A percentile compares a stretch with the other conserved stretches of the same genome.
Conservation (phyloP, 306 rosid genomes). For the Comarum palustre region DNA sequence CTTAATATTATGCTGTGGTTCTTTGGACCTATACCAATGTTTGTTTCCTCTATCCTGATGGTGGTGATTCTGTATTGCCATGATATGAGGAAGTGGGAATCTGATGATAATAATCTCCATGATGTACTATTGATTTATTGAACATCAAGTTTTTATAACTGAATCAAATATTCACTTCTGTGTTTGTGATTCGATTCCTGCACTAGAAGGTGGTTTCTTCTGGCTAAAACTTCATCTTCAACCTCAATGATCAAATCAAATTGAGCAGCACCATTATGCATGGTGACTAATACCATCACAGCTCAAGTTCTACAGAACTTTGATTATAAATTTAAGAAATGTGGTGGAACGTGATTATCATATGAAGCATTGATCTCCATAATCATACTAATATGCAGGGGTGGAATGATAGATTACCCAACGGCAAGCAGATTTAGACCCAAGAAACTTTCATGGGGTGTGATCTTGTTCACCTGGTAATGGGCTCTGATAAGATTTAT, state of each 20-base stretch:
- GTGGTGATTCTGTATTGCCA: slow-evolving; percentile 47
- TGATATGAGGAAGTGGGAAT: slow-evolving; percentile 30
- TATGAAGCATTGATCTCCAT: neutral
- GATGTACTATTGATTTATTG: neutral
- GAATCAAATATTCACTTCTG: neutral
- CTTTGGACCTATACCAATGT: slow-evolving; percentile 80
- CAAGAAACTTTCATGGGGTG: neutral
- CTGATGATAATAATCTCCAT: neutral
- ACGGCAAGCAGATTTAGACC: neutral
- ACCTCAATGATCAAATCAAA: neutral
- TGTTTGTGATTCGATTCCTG: neutral
- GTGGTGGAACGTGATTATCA: neutral
- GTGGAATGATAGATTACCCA: neutral
- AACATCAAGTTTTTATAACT: neutral
- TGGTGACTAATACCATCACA: neutral
- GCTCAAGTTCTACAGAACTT: neutral
- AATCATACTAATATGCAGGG: neutral
- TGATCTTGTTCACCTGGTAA: neutral
- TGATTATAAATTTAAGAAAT: neutral
- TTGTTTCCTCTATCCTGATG: slow-evolving; percentile 46
- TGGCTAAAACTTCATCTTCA: neutral
- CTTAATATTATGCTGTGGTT: slow-evolving; percentile 66
- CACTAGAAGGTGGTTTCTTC: neutral
- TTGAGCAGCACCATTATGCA: neutral
- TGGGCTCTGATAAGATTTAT: neutral